These are phyloP conservation scores for Penicillium goetzii DNA, from an alignment of 495 filamentous ascomycete genomes.

Conservation along the genomic window DNA sequence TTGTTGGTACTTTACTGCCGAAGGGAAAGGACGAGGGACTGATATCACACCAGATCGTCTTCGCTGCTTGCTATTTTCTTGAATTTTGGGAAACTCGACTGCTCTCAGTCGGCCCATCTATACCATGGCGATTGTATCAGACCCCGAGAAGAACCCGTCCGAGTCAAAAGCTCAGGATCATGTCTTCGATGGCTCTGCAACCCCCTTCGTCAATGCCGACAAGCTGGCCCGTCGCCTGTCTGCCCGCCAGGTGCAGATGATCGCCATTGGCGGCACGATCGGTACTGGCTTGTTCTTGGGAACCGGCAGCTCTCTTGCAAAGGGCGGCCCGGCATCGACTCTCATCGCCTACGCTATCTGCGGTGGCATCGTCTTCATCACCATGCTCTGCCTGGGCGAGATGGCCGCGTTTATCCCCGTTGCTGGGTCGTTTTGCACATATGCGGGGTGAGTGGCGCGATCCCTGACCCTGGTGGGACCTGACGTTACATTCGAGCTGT, in stretches of 20 bases:
- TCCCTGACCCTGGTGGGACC: background rate
- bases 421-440: constrained; percentile 56
- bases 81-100: background rate
- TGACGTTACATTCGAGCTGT: constrained; percentile 4
- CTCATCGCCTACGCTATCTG: constrained; percentile 58
- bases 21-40: background rate
- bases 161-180: constrained; percentile 16
- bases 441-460: constrained; percentile 46
- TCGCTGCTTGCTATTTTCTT: background rate
- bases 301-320: constrained; percentile 59
- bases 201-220: constrained; percentile 19
- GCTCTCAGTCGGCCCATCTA: background rate
- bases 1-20: background rate
- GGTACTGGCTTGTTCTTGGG: constrained; percentile 69
- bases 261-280: constrained; percentile 66
- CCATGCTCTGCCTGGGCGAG: constrained; percentile 55
- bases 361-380: constrained; percentile 54
- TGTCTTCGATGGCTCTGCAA: constrained; percentile 12
- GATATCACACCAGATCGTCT: background rate
- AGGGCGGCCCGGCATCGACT: constrained; percentile 65
- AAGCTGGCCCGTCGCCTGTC: constrained; percentile 42
- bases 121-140: constrained; percentile 8
- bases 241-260: constrained; percentile 63
- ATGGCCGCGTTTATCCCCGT: constrained; percentile 56
- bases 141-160: constrained; percentile 14